Evolutionary conservation across 306 rosid species (phyloP).

Genomic region (Mucuna pruriens): DNA sequence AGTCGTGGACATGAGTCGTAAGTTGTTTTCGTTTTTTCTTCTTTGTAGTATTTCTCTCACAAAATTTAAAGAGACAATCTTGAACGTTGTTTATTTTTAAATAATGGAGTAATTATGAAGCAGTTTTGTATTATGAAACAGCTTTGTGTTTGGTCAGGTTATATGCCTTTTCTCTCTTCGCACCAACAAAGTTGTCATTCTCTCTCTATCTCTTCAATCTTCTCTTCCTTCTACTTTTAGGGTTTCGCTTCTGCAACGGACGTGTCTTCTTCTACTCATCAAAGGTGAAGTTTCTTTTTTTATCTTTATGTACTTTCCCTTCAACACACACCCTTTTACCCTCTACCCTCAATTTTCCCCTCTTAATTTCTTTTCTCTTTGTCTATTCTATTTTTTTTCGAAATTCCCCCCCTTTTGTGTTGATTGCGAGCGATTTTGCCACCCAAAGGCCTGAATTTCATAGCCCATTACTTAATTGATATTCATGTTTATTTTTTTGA

Average conservation of each 20-base stretch:
- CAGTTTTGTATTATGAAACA: not conserved
- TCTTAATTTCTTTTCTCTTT: not conserved
- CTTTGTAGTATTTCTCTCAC: too few species aligned
- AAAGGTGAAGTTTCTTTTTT: constrained; percentile 20
- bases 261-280: not conserved
- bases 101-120: not conserved
- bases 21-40: too few species aligned
- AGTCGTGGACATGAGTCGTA: too few species aligned
- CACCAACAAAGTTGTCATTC: not conserved
- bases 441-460: constrained; percentile 9
- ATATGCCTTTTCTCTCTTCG: constrained; percentile 3
- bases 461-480: constrained; percentile 7
- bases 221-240: constrained; percentile 28
- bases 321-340: not conserved
- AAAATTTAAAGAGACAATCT: not conserved
- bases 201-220: not conserved
- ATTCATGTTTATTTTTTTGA: not conserved
- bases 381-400: not conserved
- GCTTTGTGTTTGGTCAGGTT: not conserved
- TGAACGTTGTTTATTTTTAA: not conserved
- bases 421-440: not conserved
- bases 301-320: not conserved
- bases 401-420: not conserved
- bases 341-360: not conserved
- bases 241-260: constrained; percentile 34